Evolutionary conservation across 352 stramenopile species (phyloP), one percentile per base, ranked within the genome.

Genomic region (Globisporangium nunn): DNA sequence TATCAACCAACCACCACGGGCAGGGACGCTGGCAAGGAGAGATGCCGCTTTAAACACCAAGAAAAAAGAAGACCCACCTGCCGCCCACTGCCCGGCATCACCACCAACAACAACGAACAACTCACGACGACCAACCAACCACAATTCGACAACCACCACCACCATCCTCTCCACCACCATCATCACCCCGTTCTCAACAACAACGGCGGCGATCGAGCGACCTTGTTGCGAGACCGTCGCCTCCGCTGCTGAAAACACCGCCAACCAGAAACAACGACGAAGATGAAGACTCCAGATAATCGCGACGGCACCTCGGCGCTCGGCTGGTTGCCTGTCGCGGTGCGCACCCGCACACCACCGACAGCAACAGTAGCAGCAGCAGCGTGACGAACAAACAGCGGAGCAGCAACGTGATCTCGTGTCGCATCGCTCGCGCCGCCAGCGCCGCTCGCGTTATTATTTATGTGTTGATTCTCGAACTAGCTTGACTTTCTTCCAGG

Each of bases 1-100:
- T 8, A 40, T 30, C 3, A 35, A 28, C 37, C 17, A 35, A 28
- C 8, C 8, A 54, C 45, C 37, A 43, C 37, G 37, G 23, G 23
- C 37, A 12, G 37, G 46, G 31, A 53, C 35, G 6, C 51, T 18
- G 31, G 18, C 15, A 45, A 18, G 17, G 29, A 30, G 45, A 31
- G 30, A 53, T 8, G 33, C 6, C 46, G 54, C 52, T 60, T 18
- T 12, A 15, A 49, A 23, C 54, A 54, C 30, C 4, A 35, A 60
- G 10, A 60, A 60, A 60, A 60, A 39, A 52, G 37, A 59, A 48
- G 17, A 59, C 51, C 54, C 40, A 56, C 15, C 15, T 23, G 37
- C 39, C 17, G 28, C 52, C 30, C 10, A 39, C 37, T 14, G 35
- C 35, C 37, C 11, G 11, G 10, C 18, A 54, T n/a, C 5, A 56